phyloP scores from a whole-genome alignment of 1,284 basidiomycete genomes.

The Cryptococcus depauperatus region DNA sequence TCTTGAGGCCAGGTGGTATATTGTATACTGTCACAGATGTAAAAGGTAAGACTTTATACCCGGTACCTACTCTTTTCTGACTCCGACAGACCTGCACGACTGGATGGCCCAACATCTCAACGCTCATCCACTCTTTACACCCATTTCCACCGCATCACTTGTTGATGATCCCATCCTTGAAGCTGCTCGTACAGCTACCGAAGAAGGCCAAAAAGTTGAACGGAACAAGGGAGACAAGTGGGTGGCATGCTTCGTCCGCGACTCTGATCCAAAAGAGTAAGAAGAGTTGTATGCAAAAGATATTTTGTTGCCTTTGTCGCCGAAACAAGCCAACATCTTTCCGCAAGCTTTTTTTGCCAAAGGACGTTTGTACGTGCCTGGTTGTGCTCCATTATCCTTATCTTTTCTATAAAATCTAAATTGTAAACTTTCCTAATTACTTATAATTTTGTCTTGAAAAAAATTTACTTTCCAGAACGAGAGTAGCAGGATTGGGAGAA shows the following conservation, averaged over 20 bases:
- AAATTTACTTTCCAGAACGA: too few species aligned
- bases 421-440: too few species aligned
- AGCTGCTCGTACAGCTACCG: constrained; percentile 75
- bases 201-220: constrained; percentile 95
- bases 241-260: constrained; percentile 40
- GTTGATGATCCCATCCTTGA: constrained; percentile 58
- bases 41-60: constrained; percentile 43
- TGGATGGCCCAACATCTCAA: constrained; percentile 92
- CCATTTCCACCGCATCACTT: constrained; percentile 66
- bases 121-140: constrained; percentile 77
- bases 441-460: too few species aligned
- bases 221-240: constrained; percentile 82
- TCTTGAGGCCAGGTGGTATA: constrained; percentile 81
- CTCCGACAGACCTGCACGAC: constrained; percentile 62
- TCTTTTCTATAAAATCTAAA: too few species aligned
- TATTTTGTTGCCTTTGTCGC: too few species aligned
- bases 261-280: constrained; percentile 26
- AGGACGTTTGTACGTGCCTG: too few species aligned
- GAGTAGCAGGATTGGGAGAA: too few species aligned
- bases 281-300: too few species aligned
- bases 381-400: too few species aligned
- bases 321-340: too few species aligned
- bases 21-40: constrained; percentile 99
- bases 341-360: too few species aligned
- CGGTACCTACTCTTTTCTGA: not conserved